Evolutionary conservation across 108 stramenopile genomes (phyloP).

Genomic region (Nitzschia putrida): DNA sequence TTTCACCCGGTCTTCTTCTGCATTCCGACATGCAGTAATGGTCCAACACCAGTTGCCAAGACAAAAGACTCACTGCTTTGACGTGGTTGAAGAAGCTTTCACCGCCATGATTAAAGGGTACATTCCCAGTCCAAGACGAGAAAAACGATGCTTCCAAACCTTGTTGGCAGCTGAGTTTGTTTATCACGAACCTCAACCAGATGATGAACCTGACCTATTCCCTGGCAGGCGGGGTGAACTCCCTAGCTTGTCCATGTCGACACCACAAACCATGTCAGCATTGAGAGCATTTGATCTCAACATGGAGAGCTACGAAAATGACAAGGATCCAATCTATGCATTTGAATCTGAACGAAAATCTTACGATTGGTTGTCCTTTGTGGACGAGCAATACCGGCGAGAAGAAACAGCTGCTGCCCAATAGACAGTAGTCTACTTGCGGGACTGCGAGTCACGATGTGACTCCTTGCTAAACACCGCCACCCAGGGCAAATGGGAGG

Average conservation of each 20-base stretch:
- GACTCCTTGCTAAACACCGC: too few species aligned
- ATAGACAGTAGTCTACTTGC: neutral
- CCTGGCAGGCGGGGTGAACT: neutral
- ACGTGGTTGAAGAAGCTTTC: conserved; percentile 79
- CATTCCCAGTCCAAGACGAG: conserved; percentile 33
- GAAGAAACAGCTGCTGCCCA: neutral
- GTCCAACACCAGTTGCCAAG: conserved; percentile 39
- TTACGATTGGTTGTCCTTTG: conserved; percentile 42
- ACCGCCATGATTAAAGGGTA: conserved; percentile 56
- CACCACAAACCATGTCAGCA: conserved; percentile 25
- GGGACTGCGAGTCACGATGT: too few species aligned
- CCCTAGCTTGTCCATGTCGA: conserved; percentile 15
- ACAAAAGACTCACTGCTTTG: conserved; percentile 63
- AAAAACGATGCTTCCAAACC: conserved; percentile 16
- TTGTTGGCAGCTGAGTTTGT: conserved; percentile 18
- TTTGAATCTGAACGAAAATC: neutral
- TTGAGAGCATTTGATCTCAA: conserved; percentile 40
- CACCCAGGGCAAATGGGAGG: too few species aligned
- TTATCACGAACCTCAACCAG: neutral
- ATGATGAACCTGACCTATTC: neutral
- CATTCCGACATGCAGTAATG: conserved; percentile 72
- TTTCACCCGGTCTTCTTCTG: conserved; percentile 51
- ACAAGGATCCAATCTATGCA: neutral
- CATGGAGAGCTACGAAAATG: conserved; percentile 31
- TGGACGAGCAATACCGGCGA: conserved; percentile 31